Evolutionary conservation across 1,284 basidiomycete species (phyloP), one percentile per base, ranked within the genome.

Genomic region (Porodaedalea pini): DNA sequence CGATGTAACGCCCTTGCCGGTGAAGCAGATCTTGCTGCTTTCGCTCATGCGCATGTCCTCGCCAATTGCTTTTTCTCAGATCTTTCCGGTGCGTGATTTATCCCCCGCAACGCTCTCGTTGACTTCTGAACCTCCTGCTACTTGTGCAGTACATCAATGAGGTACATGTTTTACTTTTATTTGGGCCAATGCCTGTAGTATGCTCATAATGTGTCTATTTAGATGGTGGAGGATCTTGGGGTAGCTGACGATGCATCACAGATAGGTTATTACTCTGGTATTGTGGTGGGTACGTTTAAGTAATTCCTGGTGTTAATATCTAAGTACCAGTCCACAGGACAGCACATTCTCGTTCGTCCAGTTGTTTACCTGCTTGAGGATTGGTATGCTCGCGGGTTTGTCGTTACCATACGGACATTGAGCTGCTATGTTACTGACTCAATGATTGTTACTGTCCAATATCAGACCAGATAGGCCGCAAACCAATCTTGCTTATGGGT

Each of bases 401-500:
- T 47, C 17, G 13, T 13, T 21, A 21, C 32, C 4, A 17, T 31
- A 19, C 34, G n/a, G 8, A 8, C 15, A 39, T 51, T 27, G 4
- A 31, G 13, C 31, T n/a, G n/a, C n/a, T n/a, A 15, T 19, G 3
- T 17, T 11, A 13, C n/a, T 17, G n/a, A 5, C 25, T 19, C 13
- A 15, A 34, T 25, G 34, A 41, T 53, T 29, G 27, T 37, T 13
- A 5, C 15, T 39, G 17, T 11, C 17, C 29, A 19, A 29, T 31
- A 58, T 34, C 13, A 54, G 70, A 71, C 54, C 57, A 58, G 6
- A 62, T 67, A 34, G 69, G 69, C 29, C 63, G 69, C 2, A 66
- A 67, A 32, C 68, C 69, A 7, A 64, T 70, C 31, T 40, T 70
- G n/a, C 48, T 70, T 8, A 57, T 63, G 29, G 69, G 69, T 15